Evolutionary conservation across 257 asterid genomes (phyloP), one percentile per base, ranked within the genome.

Genomic region (Misopates orontium): DNA sequence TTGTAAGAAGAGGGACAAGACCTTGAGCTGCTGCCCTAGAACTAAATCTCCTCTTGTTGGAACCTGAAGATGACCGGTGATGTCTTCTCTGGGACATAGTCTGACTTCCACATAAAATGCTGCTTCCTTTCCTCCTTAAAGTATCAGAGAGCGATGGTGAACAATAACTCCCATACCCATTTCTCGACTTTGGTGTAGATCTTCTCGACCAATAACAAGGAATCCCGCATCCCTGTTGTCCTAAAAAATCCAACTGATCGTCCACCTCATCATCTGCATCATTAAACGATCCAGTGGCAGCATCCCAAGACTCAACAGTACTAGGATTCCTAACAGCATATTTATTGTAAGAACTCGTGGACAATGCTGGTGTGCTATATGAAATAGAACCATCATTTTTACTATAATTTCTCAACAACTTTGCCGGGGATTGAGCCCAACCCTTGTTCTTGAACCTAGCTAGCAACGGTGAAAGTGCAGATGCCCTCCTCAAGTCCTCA

Each of bases 131-230:
- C 82, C 88, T 81, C 77, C 95, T 84, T 70, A 94, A 78, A 66
- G 96, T 78, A 73, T 94, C 99, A 10, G 99, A 91, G 62, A 94
- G 78, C 31, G 97, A 90, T 5, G 99, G 96, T 16, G 98, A 90
- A 62, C 79, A 87, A 62, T 85, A 77, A 71, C 96, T 93, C 41
- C 89, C 90, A 60, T 75, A 74, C 45, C 92, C 88, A 1, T 71
- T 73, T 79, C 90, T 77, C 53, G 89, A 90, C 82, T 85, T 94
- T 32, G 99, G 98, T 0, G 98, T 90, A 4, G 97, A 86, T 77
- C 91, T 86, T 73, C 74, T 90, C 31, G 99, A 91, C 99, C 98
- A 86, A 75, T 84, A 89, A 80, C 99, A 94, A 17, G 98, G 82
- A 68, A 94, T 90, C 60, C 98, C 99, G 73, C 99, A 94, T 40